These are phyloP conservation scores for Salisapilia sapeloensis DNA, from an alignment of 352 stramenopile species.

Conservation along the genomic window DNA sequence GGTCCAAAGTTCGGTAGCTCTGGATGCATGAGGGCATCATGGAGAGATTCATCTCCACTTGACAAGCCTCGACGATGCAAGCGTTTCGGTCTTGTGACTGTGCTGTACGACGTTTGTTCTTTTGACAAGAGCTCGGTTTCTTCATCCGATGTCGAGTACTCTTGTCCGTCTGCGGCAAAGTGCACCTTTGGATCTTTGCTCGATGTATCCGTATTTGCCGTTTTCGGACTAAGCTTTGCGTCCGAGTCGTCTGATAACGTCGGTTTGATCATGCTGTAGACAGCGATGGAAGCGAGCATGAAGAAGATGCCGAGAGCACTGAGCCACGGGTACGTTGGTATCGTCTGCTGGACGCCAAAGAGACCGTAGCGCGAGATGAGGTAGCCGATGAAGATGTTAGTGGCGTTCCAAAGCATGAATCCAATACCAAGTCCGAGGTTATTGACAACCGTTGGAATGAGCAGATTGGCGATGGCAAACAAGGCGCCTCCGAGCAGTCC, in stretches of 20 bases:
- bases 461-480: slow-evolving; percentile 63
- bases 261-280: slow-evolving; percentile 66
- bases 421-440: slow-evolving; percentile 55
- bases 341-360: slow-evolving; percentile 41
- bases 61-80: slow-evolving; percentile 1
- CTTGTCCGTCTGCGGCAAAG: no score
- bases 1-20: slow-evolving; percentile 73
- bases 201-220: no score
- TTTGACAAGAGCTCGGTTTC: no score
- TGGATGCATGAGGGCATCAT: slow-evolving; percentile 37
- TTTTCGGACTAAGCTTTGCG: no score
- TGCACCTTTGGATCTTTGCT: no score
- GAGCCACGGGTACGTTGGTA: slow-evolving; percentile 29
- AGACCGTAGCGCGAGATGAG: slow-evolving; percentile 57
- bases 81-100: no score
- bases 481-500: slow-evolving; percentile 57
- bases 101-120: no score
- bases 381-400: slow-evolving; percentile 71
- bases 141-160: no score
- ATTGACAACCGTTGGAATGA: slow-evolving; percentile 78
- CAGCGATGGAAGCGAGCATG: slow-evolving; percentile 62
- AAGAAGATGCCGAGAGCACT: slow-evolving; percentile 52
- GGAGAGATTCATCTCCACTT: slow-evolving; percentile 23
- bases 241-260: slow-evolving; percentile 9
- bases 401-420: slow-evolving; percentile 80